These are phyloP conservation scores for Apiospora pterosperma DNA, from an alignment of 2,329 filamentous ascomycete genomes.

Conservation along the genomic window DNA sequence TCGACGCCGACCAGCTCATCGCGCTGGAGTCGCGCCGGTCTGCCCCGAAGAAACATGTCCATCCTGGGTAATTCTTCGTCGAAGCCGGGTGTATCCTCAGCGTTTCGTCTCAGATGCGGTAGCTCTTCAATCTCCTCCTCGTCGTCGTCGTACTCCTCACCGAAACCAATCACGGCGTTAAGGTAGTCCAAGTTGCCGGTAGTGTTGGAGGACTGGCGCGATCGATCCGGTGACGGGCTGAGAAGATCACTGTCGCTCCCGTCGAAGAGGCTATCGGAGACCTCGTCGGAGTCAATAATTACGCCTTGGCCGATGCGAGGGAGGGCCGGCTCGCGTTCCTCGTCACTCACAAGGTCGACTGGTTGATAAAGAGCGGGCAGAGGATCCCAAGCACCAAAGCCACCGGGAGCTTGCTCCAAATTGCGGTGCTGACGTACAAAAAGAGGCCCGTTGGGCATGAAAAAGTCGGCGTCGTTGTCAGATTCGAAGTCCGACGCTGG, in stretches of 20 bases:
- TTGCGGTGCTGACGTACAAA: background rate
- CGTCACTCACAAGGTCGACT: background rate
- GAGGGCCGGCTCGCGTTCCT: background rate
- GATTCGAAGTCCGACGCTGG: background rate
- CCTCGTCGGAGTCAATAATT: slow-evolving; percentile 8
- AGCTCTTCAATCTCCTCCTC: background rate
- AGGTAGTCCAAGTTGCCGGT: background rate
- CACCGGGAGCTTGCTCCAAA: background rate
- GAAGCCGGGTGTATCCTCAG: background rate
- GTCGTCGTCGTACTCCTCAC: background rate
- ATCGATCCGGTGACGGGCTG: background rate
- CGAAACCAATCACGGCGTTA: background rate
- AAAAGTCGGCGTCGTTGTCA: background rate
- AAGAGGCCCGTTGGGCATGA: slow-evolving; percentile 1
- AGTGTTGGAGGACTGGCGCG: background rate
- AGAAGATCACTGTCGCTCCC: background rate
- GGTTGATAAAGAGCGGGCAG: background rate
- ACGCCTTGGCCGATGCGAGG: slow-evolving; percentile 1
- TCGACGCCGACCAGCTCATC: slow-evolving; percentile 9
- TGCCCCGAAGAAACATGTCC: background rate
- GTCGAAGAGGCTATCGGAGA: background rate
- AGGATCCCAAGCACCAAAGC: background rate
- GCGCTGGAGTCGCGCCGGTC: background rate
- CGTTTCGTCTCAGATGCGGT: background rate
- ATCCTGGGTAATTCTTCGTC: background rate